phyloP scores from a whole-genome alignment of 495 filamentous ascomycete genomes.

The Trichoderma erinaceum region DNA sequence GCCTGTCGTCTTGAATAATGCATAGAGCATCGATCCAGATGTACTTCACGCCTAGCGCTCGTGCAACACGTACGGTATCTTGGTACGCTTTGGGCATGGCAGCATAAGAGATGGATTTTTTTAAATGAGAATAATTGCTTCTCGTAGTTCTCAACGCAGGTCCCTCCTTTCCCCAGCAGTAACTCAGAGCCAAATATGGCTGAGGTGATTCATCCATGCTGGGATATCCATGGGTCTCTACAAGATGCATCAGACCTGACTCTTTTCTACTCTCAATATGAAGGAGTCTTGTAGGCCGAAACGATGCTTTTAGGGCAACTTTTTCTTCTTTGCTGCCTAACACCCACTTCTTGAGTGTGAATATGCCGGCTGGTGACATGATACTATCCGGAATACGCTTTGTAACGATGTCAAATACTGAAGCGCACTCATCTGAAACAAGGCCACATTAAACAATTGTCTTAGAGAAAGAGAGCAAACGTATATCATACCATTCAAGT shows the following conservation, averaged over 20 bases:
- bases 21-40: slow-evolving; percentile 36
- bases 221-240: neutral
- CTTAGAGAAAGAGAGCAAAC: neutral
- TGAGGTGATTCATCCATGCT: neutral
- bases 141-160: neutral
- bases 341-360: neutral
- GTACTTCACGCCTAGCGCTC: slow-evolving; percentile 23
- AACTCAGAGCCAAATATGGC: slow-evolving; percentile 16
- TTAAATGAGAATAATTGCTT: neutral
- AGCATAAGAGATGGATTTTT: neutral
- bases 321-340: neutral
- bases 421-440: neutral
- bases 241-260: neutral
- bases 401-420: neutral
- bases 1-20: slow-evolving; percentile 29
- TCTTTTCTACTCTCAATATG: neutral
- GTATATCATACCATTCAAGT: neutral
- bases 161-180: slow-evolving; percentile 18
- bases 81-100: slow-evolving; percentile 17
- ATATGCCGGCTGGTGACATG: neutral
- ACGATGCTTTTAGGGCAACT: neutral
- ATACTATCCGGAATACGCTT: neutral
- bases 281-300: neutral
- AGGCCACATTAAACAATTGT: neutral
- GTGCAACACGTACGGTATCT: slow-evolving; percentile 17